These are phyloP conservation scores for Starmerella apicola DNA, from an alignment of 805 yeast genomes.

Conservation along the genomic window DNA sequence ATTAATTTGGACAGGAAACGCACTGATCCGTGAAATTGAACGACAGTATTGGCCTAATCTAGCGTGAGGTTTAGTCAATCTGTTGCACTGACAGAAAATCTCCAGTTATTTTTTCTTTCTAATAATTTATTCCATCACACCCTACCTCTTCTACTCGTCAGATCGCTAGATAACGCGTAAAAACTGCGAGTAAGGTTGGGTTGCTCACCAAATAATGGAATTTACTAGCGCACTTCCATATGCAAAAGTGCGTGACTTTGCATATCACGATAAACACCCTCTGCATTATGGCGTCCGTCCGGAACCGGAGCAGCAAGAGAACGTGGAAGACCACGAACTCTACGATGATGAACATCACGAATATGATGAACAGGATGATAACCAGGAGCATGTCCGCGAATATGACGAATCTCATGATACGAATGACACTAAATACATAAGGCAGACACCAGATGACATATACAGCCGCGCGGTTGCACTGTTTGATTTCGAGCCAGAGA, in stretches of 20 bases:
- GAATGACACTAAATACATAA: constrained; percentile 19
- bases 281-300: constrained; percentile 48
- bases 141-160: no score
- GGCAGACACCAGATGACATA: constrained; percentile 29
- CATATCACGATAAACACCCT: constrained; percentile 58
- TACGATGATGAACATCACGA: constrained; percentile 9
- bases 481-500: constrained; percentile 84
- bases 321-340: background rate
- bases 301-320: constrained; percentile 6
- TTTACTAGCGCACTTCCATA: constrained; percentile 28
- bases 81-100: no score
- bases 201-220: no score
- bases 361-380: background rate
- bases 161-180: no score
- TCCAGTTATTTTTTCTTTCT: no score
- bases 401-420: constrained; percentile 24
- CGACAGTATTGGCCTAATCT: no score
- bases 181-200: no score
- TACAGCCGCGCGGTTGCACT: constrained; percentile 67
- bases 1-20: no score
- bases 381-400: background rate
- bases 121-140: no score
- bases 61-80: no score
- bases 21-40: no score
- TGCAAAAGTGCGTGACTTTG: constrained; percentile 65